Base-by-base conservation (phyloP, 352 stramenopile species). In the Pythium volutum region DNA sequence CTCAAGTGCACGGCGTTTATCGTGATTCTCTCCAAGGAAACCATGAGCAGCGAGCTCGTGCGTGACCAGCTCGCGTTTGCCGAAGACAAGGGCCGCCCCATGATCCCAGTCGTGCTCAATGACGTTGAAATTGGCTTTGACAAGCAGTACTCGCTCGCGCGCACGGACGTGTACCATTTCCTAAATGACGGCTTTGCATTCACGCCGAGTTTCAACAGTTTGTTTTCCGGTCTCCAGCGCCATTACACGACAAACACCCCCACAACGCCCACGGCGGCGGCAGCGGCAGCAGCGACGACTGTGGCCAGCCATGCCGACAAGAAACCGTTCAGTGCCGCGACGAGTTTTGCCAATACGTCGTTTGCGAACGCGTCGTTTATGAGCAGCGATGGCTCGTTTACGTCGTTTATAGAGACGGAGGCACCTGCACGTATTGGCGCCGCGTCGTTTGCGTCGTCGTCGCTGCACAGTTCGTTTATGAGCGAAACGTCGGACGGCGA, bases 161-260 rank as follows among this genome's bases (percentile, higher is more conserved):
- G 86, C 14, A 91, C 84, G 47, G 79, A 91, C 38, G 53, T 95
- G 20, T 93, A 76, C 65, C 86, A 95, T 64, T 95, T 95, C 39
- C 74, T 90, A 61, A 75, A 64, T 48, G 76, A 84, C 27, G 81
- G 84, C 22, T 85, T 88, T 65, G 81, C 76, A 33, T 93, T 93
- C 55, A 79, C 84, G 38, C 60, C 71, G 16, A 93, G 81, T 27
- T 79, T 80, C 15, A 70, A 90, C 18, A 61, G 51, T 4, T 66
- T 93, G 27, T 48, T 89, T 4, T 41, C 64, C 0, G 76, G 80
- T 11, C 49, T 93, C 12, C 59, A 67, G 22, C 73, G 69, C 15
- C 64, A 88, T 50, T 80, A 76, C 18, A 11, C 33, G n/a, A n/a
- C n/a, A n/a, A 36, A 36, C 14, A 11, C 31, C 8, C 10, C 31